Evolutionary conservation across 2,329 filamentous ascomycete genomes (phyloP), one percentile per base, ranked within the genome.

Genomic region (Colletotrichum karsti): DNA sequence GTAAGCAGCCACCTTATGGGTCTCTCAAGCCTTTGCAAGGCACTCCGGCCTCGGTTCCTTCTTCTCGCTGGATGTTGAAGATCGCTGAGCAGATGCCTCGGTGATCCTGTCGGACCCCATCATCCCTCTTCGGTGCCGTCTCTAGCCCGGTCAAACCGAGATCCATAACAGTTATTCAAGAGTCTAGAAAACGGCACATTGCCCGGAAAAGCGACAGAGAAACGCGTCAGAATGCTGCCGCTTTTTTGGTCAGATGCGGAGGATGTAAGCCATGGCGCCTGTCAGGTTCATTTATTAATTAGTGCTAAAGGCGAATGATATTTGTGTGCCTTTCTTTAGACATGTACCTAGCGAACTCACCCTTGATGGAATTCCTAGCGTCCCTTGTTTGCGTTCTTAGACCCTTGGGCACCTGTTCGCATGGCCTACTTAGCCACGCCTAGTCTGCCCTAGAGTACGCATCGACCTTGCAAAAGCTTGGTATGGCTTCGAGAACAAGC

Each of bases 261-360:
- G 76, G 71, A 73, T 76, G 70, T 81, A 81, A 12, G 78, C 67
- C 28, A 76, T 67, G 15, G 79, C 79, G 4, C 75, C 78, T 79
- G 20, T 6, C 10, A 50, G 28, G 39, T 69, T 69, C 8, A 8
- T 10, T 26, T 13, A 39, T 0, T 13, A 12, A 5, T 15, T 35
- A 13, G 10, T 35, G 9, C 33, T 35, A 8, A 35, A n/a, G n/a
- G n/a, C n/a, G n/a, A n/a, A n/a, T n/a, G n/a, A n/a, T n/a, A n/a
- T n/a, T n/a, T n/a, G n/a, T n/a, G n/a, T n/a, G n/a, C n/a, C n/a
- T n/a, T n/a, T n/a, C n/a, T n/a, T n/a, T n/a, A n/a, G 7, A 24
- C 42, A 46, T 18, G 42, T n/a, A n/a, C n/a, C n/a, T n/a, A n/a
- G 20, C 42, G 42, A 30, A 26, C 44, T 48, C 26, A 60, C 56